Evolutionary conservation across 371 early-diverging fungal genomes (phyloP).

Genomic region (Saksenaea vasiformis): DNA sequence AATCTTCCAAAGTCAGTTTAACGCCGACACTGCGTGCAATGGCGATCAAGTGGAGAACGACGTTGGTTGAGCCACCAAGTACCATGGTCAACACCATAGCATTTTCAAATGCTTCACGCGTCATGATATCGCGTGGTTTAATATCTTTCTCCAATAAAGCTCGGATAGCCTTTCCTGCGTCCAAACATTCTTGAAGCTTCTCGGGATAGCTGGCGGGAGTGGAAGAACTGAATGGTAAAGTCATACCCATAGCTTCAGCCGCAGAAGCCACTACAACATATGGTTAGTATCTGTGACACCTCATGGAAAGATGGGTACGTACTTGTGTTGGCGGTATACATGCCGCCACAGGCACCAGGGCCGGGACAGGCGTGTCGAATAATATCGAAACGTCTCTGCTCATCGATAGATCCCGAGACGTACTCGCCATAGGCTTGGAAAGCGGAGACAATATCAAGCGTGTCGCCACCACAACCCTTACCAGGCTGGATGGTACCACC

Average conservation of each 20-base stretch:
- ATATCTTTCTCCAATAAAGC: slow-evolving; percentile 86
- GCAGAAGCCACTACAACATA: slow-evolving; percentile 81
- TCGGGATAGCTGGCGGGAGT: slow-evolving; percentile 83
- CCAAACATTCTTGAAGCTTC: slow-evolving; percentile 86
- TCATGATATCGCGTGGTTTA: slow-evolving; percentile 93
- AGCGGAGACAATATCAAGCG: slow-evolving; percentile 92
- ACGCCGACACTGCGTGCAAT: slow-evolving; percentile 86
- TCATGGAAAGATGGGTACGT: slow-evolving; percentile 18
- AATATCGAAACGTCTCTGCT: slow-evolving; percentile 83
- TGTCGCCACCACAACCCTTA: slow-evolving; percentile 61
- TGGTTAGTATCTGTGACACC: not conserved
- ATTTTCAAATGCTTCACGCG: slow-evolving; percentile 92
- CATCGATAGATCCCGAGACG: slow-evolving; percentile 85
- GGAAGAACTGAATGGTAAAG: slow-evolving; percentile 90
- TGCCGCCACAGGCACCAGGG: slow-evolving; percentile 96
- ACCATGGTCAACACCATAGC: slow-evolving; percentile 91
- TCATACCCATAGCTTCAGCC: slow-evolving; percentile 96
- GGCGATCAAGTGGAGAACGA: slow-evolving; percentile 93
- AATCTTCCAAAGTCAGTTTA: slow-evolving; percentile 84
- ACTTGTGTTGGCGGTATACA: slow-evolving; percentile 99
- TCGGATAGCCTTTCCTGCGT: slow-evolving; percentile 83
- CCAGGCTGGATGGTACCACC: slow-evolving; percentile 91
- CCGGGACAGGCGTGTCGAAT: slow-evolving; percentile 94
- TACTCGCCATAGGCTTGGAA: slow-evolving; percentile 96
- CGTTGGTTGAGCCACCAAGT: slow-evolving; percentile 96